Conservation (phyloP, 1,284 basidiomycete genomes). For the Cutaneotrichosporon spelunceum region DNA sequence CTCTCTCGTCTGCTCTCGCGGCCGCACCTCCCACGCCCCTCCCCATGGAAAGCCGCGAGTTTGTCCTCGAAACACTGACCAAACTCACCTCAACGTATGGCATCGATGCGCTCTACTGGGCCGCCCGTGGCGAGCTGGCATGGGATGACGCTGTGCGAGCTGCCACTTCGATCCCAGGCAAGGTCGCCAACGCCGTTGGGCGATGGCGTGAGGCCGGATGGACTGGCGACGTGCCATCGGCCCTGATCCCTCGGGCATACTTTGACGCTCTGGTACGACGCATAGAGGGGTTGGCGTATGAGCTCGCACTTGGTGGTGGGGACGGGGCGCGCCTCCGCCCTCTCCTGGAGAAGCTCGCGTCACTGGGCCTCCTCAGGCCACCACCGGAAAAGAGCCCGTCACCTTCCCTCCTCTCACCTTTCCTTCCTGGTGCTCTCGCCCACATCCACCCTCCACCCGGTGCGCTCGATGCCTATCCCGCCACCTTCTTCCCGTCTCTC, state of each 20-base stretch:
- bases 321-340: slow-evolving; percentile 22
- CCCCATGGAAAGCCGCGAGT: slow-evolving; percentile 27
- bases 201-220: slow-evolving; percentile 49
- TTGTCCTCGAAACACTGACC: slow-evolving; percentile 54
- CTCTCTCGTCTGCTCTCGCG: slow-evolving; percentile 29
- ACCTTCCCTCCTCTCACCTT: slow-evolving; percentile 34
- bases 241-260: slow-evolving; percentile 52
- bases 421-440: slow-evolving; percentile 45
- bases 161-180: slow-evolving; percentile 34
- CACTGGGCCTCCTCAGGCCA: slow-evolving; percentile 34
- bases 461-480: slow-evolving; percentile 59
- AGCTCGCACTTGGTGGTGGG: slow-evolving; percentile 56
- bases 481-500: slow-evolving; percentile 59
- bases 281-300: slow-evolving; percentile 42
- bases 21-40: slow-evolving; percentile 18
- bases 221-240: slow-evolving; percentile 27
- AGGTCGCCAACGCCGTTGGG: slow-evolving; percentile 46
- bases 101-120: slow-evolving; percentile 61
- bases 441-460: slow-evolving; percentile 53
- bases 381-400: slow-evolving; percentile 14
- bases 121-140: slow-evolving; percentile 21
- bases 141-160: slow-evolving; percentile 45
- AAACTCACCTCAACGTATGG: slow-evolving; percentile 62
- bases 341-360: slow-evolving; percentile 33
- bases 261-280: slow-evolving; percentile 57